Percentiles rank a stretch among this genome's conserved stretches.
phyloP scores from a whole-genome alignment of 1,284 basidiomycete species.

The Austroboletus niveus region DNA sequence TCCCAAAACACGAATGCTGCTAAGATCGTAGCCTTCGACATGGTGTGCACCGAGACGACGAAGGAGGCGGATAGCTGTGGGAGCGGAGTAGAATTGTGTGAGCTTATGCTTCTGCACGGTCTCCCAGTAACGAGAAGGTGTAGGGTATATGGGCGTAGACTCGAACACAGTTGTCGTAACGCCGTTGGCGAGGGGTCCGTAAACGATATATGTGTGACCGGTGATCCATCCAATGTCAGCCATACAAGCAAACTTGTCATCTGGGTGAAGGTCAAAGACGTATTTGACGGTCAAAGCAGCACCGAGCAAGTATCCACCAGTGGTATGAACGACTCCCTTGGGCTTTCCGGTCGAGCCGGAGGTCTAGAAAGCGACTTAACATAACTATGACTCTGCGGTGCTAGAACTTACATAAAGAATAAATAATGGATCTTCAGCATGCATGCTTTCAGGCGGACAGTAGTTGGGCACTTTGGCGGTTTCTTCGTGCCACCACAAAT shows the following conservation, averaged over 20 bases:
- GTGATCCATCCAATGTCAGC: constrained; percentile 99
- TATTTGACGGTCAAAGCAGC: constrained; percentile 93
- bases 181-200: constrained; percentile 91
- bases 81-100: constrained; percentile 94
- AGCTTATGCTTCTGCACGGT: constrained; percentile 91
- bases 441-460: constrained; percentile 87
- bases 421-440: constrained; percentile 92
- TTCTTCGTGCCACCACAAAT: constrained; percentile 98
- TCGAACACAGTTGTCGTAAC: constrained; percentile 95
- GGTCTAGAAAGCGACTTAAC: constrained; percentile 48
- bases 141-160: constrained; percentile 96
- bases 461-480: constrained; percentile 81
- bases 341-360: constrained; percentile 96
- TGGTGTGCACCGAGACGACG: constrained; percentile 87
- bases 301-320: constrained; percentile 90
- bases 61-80: constrained; percentile 91
- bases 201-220: constrained; percentile 97
- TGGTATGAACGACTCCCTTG: constrained; percentile 96
- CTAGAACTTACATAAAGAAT: constrained; percentile 86
- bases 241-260: constrained; percentile 96
- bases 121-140: constrained; percentile 96
- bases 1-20: constrained; percentile 84
- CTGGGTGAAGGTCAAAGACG: constrained; percentile 94
- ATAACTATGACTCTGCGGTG: constrained; percentile 1
- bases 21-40: constrained; percentile 84